Evolutionary conservation across 192 early-diverging fungal genomes (phyloP).

Genomic region (Funneliformis geosporum): DNA sequence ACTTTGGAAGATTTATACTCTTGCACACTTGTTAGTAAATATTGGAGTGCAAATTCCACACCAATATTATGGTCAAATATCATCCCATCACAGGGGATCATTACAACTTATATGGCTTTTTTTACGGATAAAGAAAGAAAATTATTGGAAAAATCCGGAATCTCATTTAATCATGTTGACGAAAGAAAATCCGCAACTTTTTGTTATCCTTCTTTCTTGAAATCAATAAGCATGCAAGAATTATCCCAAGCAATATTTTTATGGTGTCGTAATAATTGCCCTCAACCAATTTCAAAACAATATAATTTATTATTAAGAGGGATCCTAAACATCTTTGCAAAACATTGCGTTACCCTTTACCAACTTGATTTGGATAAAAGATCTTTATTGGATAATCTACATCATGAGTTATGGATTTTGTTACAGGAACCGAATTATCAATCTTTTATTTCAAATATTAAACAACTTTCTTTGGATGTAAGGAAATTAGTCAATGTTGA

Average conservation of each 20-base stretch:
- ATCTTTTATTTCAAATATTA: background rate
- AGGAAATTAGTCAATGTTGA: slow-evolving; percentile 7
- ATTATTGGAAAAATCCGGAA: background rate
- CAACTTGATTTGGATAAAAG: background rate
- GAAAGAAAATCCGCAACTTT: background rate
- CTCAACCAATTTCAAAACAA: slow-evolving; percentile 9
- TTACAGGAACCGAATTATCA: background rate
- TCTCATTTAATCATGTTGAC: background rate
- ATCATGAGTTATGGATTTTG: slow-evolving; percentile 11
- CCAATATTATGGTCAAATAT: slow-evolving; percentile 19
- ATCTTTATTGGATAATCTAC: slow-evolving; percentile 3
- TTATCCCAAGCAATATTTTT: slow-evolving; percentile 1
- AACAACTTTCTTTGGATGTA: slow-evolving; percentile 4
- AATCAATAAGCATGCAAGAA: background rate
- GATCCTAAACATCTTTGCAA: background rate
- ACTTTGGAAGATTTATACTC: slow-evolving; percentile 2
- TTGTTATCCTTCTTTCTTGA: slow-evolving; percentile 15
- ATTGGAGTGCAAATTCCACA: background rate
- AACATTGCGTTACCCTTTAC: background rate
- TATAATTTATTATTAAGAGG: slow-evolving; percentile 5
- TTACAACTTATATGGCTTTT: background rate
- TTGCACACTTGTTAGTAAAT: background rate
- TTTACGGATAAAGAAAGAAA: background rate
- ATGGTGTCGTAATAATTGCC: slow-evolving; percentile 16
- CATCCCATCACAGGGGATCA: background rate